Conservation (phyloP, 2,329 filamentous ascomycete species). For the Hymenoscyphus salicellus region DNA sequence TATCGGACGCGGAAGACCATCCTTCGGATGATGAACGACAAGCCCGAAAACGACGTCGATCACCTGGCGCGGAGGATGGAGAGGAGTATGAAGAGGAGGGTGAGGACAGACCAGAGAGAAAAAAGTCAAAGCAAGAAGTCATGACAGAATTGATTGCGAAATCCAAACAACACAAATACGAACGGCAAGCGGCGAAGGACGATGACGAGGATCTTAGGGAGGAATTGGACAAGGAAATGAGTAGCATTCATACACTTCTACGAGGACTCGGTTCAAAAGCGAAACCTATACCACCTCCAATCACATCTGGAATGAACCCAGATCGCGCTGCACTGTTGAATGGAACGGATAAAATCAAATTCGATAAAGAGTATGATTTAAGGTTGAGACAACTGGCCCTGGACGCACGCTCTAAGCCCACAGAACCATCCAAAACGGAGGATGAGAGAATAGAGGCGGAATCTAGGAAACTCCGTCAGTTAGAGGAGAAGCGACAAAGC, state of each 20-base stretch:
- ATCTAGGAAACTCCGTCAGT: conserved; percentile 69
- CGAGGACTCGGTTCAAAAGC: conserved; percentile 52
- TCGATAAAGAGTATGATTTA: conserved; percentile 85
- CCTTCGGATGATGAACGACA: conserved; percentile 53
- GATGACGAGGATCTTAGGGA: conserved; percentile 85
- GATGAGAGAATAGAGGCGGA: conserved; percentile 81
- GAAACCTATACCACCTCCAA: conserved; percentile 39
- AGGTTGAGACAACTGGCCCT: conserved; percentile 77
- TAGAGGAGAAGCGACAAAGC: conserved; percentile 77
- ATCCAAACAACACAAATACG: conserved; percentile 91
- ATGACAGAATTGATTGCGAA: conserved; percentile 98
- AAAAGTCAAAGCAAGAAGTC: conserved; percentile 94
- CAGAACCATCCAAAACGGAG: conserved; percentile 84
- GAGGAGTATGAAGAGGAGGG: conserved; percentile 51
- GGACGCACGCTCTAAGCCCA: conserved; percentile 80
- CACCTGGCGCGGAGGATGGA: conserved; percentile 46
- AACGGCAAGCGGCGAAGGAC: conserved; percentile 87
- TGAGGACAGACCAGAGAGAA: conserved; percentile 68
- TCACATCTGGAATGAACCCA: conserved; percentile 55
- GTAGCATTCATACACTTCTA: conserved; percentile 71
- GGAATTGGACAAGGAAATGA: conserved; percentile 79
- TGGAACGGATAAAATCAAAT: conserved; percentile 60
- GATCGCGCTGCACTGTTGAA: conserved; percentile 60
- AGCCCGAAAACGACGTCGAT: conserved; percentile 56
- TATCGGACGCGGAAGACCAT: conserved; percentile 56